Base-by-base conservation (phyloP, 2,329 filamentous ascomycete species). In the Beauveria medogensis region DNA sequence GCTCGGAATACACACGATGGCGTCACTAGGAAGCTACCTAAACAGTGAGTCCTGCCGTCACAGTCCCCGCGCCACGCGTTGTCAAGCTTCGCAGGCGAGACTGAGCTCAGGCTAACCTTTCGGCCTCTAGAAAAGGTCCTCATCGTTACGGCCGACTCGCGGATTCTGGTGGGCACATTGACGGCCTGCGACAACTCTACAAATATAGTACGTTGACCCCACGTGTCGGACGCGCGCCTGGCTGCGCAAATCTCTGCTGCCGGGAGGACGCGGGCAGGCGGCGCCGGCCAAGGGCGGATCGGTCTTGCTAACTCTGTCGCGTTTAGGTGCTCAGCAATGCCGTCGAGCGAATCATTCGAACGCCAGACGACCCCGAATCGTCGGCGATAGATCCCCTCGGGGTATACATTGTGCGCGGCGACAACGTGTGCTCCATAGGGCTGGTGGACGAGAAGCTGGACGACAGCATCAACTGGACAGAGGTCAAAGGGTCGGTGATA, bases 401-500 rank as follows among this genome's bases (percentile, higher is more conserved):
- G 1, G 77, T 97, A 6, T 97, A 97, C 73, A 82, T 99, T 62
- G 90, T 99, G 61, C 84, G 94, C 63, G 94, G 94, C 57, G 94
- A 99, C 73, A 97, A 95, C 70, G 93, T 99, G 53, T 92, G 92
- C 64, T 82, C 95, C 18, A 90, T 94, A 62, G 94, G 94, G 2
- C 79, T 95, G 61, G 87, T 99, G 37, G 92, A 99, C 73, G 92
- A 96, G 74, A 83, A 89, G 67, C 78, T 97, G 62, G 94, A 99
- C 75, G 83, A 81, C 44, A 92, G 88, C 68, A 97, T 99, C 71
- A 88, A 97, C 76, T 99, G 94, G 94, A 81, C 82, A 22, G 87
- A 95, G 73, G 94, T 99, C 44, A 88, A 89, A 71, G 93, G 93
- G 5, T 85, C 87, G 62, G 85, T 89, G 34, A 89, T 97, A 68